Evolutionary conservation across 2,329 filamentous ascomycete species (phyloP), one percentile per base, ranked within the genome.

Genomic region (Gyromitra esculenta): DNA sequence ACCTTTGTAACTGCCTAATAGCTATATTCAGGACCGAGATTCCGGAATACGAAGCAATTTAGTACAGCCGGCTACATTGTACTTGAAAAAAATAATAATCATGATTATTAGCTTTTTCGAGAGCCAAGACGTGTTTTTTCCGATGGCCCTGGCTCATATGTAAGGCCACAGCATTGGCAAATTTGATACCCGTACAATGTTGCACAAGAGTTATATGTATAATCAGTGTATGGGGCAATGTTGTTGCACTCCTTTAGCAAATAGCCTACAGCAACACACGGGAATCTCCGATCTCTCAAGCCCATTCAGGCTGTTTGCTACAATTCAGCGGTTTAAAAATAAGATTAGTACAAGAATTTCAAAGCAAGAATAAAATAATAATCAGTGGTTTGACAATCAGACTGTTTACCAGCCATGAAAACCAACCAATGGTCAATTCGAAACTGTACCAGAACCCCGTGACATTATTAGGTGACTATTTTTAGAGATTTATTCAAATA

Each of bases 401-500:
- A 31, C 15, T 56, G 21, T 35, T 25, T 15, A 18, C 18, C 50
- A 18, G 21, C 11, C 4, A 41, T 18, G 31, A 39, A 31, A 37
- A 52, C n/a, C n/a, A 52, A 64, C 18, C 35, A 52, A 48, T 21
- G 2, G 48, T n/a, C 7, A 8, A n/a, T 15, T 31, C 11, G 31
- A 52, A 52, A 39, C 48, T 21, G n/a, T 64, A 50, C 25, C 6
- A 15, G 50, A 54, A 37, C 63, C 45, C 48, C 63, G 63, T 66
- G 45, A 66, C 63, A 66, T 50, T 66, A 54, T 66, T 31, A 56
- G 15, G 52, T 9, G 52, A 35, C 52, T 56, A 56, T 56, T 56
- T 56, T 56, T 52, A n/a, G 48, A 21, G 5, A n/a, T 8, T 18
- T 18, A n/a, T 52, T 52, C n/a, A 52, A 31, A 52, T 52, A 52